Base-by-base conservation (phyloP, 371 early-diverging fungal species). In the Mortierella sp. region DNA sequence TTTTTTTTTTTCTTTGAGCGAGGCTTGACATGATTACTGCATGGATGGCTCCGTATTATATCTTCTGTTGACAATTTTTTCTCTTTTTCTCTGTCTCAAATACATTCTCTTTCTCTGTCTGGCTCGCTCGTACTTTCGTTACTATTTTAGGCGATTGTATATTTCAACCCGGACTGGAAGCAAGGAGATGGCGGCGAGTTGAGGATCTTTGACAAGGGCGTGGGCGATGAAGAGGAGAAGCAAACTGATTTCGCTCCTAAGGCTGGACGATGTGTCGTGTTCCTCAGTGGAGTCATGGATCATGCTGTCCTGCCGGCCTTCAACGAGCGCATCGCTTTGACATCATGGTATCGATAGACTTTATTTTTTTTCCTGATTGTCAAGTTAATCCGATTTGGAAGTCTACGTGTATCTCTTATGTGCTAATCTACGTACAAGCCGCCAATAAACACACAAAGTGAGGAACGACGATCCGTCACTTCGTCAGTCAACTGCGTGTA, bases 231-330 rank as follows among this genome's bases (percentile, higher is more conserved):
- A 17, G 82, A 81, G n/a, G 82, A 81, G 9, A 81, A 84, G 21
- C 80, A 83, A 51, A 48, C 81, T 19, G 80, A 81, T 9, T 60
- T 85, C 4, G 79, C 80, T 1, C 87, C 87, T 3, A 58, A 79
- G 37, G 69, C 85, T n/a, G 87, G 86, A 0, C 81, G 84, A 7
- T 59, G 87, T 30, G 81, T 89, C n/a, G 39, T 89, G n/a, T 84
- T 87, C 52, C 54, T 89, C 57, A 86, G 83, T 49, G 90, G 90
- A 28, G 90, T 85, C 17, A 82, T 86, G 28, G 88, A 89, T 53
- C 84, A 89, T 79, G 88, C 85, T 23, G 84, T 90, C 15, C 56
- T 86, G 27, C 81, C 85, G 23, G 76, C 86, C n/a, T 78, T 81
- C 26, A 81, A 75, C 31, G 80, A 81, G 47, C 79, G 84, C 28